Conservation (phyloP, 352 stramenopile species). For the Pythium utonaiense region DNA sequence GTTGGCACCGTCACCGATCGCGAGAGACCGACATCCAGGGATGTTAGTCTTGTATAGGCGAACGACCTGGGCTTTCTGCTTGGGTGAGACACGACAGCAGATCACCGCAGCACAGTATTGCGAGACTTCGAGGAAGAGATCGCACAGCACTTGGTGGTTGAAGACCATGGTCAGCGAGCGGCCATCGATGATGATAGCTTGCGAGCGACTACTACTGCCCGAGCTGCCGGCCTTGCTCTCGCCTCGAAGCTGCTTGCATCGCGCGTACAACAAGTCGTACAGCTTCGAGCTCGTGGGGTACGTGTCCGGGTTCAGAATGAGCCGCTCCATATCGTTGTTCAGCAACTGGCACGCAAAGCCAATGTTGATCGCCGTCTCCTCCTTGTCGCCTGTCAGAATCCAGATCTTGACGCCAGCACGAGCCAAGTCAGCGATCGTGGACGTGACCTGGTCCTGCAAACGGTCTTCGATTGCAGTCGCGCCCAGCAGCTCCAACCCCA, state of each 20-base stretch:
- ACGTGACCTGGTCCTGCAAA: conserved; percentile 72
- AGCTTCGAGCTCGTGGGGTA: conserved; percentile 46
- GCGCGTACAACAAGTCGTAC: conserved; percentile 55
- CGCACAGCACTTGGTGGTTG: conserved; percentile 58
- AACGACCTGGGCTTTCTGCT: conserved; percentile 91
- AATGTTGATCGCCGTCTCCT: conserved; percentile 97
- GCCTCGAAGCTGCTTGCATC: conserved; percentile 42
- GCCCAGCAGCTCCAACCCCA: conserved; percentile 65
- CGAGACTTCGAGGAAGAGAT: conserved; percentile 84
- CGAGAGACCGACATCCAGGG: conserved; percentile 86
- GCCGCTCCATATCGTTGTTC: conserved; percentile 93
- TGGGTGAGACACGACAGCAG: conserved; percentile 89
- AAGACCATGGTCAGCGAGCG: conserved; percentile 75
- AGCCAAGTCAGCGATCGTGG: conserved; percentile 70
- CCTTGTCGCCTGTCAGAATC: conserved; percentile 89
- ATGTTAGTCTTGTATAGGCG: conserved; percentile 84
- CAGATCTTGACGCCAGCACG: conserved; percentile 82
- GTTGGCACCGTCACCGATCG: conserved; percentile 98
- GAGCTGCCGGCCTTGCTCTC: conserved; percentile 24
- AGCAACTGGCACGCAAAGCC: conserved; percentile 94
- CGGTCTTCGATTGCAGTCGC: conserved; percentile 83
- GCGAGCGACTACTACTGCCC: conserved; percentile 2
- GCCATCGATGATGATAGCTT: conserved; percentile 77
- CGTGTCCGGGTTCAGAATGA: conserved; percentile 76
- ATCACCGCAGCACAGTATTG: conserved; percentile 85